Conservation (phyloP, 2,329 filamentous ascomycete species). For the Phyllosticta citriasiana region DNA sequence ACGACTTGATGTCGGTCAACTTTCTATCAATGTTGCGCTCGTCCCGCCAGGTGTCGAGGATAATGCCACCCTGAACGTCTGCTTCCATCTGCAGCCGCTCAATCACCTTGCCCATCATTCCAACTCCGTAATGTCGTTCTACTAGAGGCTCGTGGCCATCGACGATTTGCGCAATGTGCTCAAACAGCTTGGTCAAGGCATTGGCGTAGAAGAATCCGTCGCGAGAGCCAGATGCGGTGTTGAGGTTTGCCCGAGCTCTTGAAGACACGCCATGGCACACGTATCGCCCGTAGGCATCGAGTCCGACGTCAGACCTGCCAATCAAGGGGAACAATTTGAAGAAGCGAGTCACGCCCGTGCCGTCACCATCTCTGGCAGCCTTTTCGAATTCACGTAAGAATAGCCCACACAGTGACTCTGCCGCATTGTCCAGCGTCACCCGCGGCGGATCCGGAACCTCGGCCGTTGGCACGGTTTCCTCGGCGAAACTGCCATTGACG, state of each 20-base stretch:
- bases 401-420: conserved; percentile 78
- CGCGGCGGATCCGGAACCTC: conserved; percentile 89
- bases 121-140: conserved; percentile 83
- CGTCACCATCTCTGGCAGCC: conserved; percentile 78
- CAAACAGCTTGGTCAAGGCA: conserved; percentile 82
- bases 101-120: conserved; percentile 91
- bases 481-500: conserved; percentile 74
- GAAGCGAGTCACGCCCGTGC: conserved; percentile 82
- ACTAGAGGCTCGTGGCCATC: conserved; percentile 85
- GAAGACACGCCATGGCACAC: conserved; percentile 91
- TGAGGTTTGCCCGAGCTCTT: conserved; percentile 70
- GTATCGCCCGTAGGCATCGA: conserved; percentile 92
- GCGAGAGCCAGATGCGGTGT: conserved; percentile 53
- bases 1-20: conserved; percentile 91
- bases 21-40: conserved; percentile 76
- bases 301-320: conserved; percentile 72
- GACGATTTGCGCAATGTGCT: conserved; percentile 94
- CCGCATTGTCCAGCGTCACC: conserved; percentile 75
- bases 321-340: conserved; percentile 98
- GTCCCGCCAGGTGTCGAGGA: conserved; percentile 91
- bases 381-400: conserved; percentile 94
- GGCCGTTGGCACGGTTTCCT: conserved; percentile 85
- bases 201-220: conserved; percentile 89
- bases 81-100: conserved; percentile 88
- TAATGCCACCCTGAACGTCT: conserved; percentile 90